Evolutionary conservation across 129 eudicot species (phyloP), one percentile per base, ranked within the genome.

Genomic region (Tagetes patula): DNA sequence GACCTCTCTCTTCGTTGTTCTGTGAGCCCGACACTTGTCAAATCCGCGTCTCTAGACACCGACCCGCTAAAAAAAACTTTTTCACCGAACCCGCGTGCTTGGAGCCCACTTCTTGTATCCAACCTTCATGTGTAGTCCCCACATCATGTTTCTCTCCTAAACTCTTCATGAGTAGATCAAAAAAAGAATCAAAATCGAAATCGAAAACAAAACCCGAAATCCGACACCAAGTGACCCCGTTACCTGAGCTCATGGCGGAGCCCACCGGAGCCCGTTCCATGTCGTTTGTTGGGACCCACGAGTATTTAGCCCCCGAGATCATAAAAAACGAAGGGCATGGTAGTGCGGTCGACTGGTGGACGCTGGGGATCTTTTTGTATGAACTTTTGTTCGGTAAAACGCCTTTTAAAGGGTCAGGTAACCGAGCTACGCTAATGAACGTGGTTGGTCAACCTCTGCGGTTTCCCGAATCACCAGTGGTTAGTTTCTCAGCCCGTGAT

Each of bases 1-100:
- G 27, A 20, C 27, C 27, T 20, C 27, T 20, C 27, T 20, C 27
- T 20, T 46, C 88, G 93, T 40, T 92, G 97, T 60, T 65, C 91
- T 0, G 89, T 87, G 59, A 89, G 94, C 75, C 97, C 97, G 1
- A 89, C 96, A 0, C 93, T 92, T 6, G 82, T 89, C 20, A 92
- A 80, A 68, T 84, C 90, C 0, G 77, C 96, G 32, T 73, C 91
- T 50, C 39, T 79, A 12, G 92, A 82, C 31, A 40, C 54, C 20
- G 89, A 86, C 3, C 76, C 87, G 34, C 77, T 77, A 20, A 73
- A 82, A 43, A 75, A 67, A 79, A 72, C 69, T 89, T 72, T 40
- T 85, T 92, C 46, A 80, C 75, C 20, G 88, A 87, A 14, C 93
- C 92, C 8, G 80, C 93, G 14, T 89, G 96, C 76, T 78, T 89